Evolutionary conservation across 495 filamentous ascomycete genomes (phyloP).

Genomic region (Annulohypoxylon bovei): DNA sequence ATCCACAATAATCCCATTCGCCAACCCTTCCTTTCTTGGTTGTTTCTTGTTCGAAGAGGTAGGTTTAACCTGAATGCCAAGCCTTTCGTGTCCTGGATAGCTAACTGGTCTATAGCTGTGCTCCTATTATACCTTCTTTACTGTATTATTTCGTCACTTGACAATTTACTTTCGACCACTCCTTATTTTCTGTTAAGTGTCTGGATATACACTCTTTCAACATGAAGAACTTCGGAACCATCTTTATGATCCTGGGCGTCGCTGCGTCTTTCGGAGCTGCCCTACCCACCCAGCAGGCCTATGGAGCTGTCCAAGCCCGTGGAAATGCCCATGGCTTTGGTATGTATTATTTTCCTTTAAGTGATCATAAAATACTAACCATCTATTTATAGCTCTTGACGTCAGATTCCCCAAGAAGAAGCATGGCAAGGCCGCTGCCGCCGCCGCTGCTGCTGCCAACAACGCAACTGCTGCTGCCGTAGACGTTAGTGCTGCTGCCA

Average conservation of each 20-base stretch:
- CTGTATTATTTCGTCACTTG: constrained; percentile 29
- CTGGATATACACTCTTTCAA: constrained; percentile 45
- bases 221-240: constrained; percentile 54
- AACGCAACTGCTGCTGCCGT: constrained; percentile 37
- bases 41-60: constrained; percentile 49
- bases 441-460: constrained; percentile 14
- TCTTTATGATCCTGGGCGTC: constrained; percentile 49
- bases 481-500: constrained; percentile 20
- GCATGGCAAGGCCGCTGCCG: constrained; percentile 1
- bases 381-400: constrained; percentile 18
- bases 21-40: constrained; percentile 43
- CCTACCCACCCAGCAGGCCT: constrained; percentile 35
- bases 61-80: constrained; percentile 29
- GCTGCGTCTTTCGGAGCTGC: constrained; percentile 47
- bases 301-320: constrained; percentile 13
- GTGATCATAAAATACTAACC: background rate
- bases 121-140: constrained; percentile 51
- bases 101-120: constrained; percentile 48
- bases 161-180: constrained; percentile 36
- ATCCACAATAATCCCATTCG: constrained; percentile 31
- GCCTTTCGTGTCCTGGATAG: background rate
- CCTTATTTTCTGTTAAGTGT: constrained; percentile 40
- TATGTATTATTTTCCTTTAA: constrained; percentile 2
- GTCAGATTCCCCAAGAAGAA: constrained; percentile 35
- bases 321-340: constrained; percentile 11